These are phyloP conservation scores for Ceratocystis diversiconidia DNA, from an alignment of 2,329 filamentous ascomycete species.

Conservation along the genomic window DNA sequence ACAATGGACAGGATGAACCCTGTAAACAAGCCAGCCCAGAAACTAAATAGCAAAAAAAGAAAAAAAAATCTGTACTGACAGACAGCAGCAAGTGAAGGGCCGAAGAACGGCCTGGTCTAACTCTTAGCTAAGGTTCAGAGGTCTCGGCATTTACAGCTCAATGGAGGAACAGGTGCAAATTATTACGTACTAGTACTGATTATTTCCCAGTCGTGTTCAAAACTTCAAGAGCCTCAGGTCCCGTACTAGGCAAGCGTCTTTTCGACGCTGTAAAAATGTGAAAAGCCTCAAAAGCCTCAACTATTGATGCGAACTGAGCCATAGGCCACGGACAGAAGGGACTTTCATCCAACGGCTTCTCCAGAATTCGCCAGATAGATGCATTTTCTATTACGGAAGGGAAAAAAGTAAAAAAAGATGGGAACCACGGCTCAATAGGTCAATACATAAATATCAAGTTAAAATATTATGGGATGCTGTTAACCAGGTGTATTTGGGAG, in stretches of 20 bases:
- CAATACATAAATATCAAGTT: neutral
- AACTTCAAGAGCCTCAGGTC: neutral
- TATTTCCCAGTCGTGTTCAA: neutral
- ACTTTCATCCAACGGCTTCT: neutral
- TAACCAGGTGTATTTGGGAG: neutral
- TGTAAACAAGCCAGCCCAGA: neutral
- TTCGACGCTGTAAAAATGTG: neutral
- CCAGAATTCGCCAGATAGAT: neutral
- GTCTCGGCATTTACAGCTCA: neutral
- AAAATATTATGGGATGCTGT: neutral
- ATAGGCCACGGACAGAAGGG: neutral
- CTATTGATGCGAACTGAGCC: neutral
- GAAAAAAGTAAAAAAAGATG: neutral
- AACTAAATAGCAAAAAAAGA: neutral
- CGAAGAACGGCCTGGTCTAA: constrained; percentile 1
- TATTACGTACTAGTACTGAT: neutral
- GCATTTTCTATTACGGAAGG: neutral
- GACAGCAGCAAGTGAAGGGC: neutral
- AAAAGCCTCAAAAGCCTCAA: neutral
- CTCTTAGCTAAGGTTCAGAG: neutral
- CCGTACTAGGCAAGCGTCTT: neutral
- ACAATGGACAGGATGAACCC: neutral
- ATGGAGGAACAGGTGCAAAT: too few species aligned
- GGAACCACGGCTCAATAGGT: neutral
- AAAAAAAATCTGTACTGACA: neutral